Evolutionary conservation across 805 yeast genomes (phyloP).

Genomic region (Candida ficus): DNA sequence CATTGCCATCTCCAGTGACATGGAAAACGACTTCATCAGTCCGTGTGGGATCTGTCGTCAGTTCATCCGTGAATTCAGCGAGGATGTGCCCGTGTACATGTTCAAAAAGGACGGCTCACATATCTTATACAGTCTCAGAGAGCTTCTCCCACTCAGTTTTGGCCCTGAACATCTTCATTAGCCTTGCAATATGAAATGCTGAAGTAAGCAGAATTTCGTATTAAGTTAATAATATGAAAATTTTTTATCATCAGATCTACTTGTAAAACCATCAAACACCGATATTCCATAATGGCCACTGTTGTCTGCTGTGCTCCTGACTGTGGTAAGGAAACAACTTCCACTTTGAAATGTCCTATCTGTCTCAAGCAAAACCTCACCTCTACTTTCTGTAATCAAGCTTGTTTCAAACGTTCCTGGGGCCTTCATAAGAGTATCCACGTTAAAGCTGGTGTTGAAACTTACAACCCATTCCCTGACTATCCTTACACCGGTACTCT

Average conservation of each 20-base stretch:
- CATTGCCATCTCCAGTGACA: conserved; percentile 63
- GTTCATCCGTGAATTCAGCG: conserved; percentile 74
- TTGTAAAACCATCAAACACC: too few relatives aligned
- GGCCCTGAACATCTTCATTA: conserved; percentile 83
- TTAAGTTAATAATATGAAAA: too few relatives aligned
- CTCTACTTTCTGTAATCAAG: conserved; percentile 73
- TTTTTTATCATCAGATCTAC: too few relatives aligned
- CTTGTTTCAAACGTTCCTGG: conserved; percentile 74
- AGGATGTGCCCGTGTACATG: conserved; percentile 61
- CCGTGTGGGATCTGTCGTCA: conserved; percentile 98
- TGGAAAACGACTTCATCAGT: conserved; percentile 46
- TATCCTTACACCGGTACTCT: conserved; percentile 69
- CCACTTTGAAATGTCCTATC: conserved; percentile 82
- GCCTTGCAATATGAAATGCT: too few relatives aligned
- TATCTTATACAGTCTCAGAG: conserved; percentile 45
- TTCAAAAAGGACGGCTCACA: conserved; percentile 49
- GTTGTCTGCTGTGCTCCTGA: conserved; percentile 69
- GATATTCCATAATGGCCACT: not conserved
- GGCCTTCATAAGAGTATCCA: conserved; percentile 72
- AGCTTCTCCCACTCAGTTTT: conserved; percentile 77
- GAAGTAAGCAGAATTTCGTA: too few relatives aligned
- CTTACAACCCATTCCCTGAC: conserved; percentile 84
- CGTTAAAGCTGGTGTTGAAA: conserved; percentile 49
- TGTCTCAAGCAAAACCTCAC: conserved; percentile 70
- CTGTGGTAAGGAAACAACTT: conserved; percentile 78